phyloP scores from a whole-genome alignment of 2,329 filamentous ascomycete genomes.

The Pestalotiopsis sp. region DNA sequence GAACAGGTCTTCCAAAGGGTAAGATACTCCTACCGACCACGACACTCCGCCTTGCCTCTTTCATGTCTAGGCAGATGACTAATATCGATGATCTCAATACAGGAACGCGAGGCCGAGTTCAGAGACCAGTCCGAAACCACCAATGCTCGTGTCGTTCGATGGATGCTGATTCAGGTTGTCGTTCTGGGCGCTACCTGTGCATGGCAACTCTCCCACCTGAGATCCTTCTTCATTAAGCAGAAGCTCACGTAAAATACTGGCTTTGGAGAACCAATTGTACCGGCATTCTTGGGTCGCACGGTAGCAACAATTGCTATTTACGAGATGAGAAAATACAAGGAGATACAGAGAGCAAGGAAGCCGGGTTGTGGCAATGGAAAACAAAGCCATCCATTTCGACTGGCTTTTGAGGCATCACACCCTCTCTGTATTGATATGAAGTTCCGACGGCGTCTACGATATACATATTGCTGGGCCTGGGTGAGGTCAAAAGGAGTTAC shows the following conservation, averaged over 20 bases:
- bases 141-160: conserved; percentile 88
- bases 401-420: neutral
- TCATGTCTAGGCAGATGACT: neutral
- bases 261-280: neutral
- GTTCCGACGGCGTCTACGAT: conserved; percentile 5
- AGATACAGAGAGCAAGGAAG: neutral
- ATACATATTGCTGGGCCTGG: neutral
- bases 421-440: conserved; percentile 7
- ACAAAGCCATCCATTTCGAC: neutral
- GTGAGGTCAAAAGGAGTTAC: neutral
- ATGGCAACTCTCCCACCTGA: conserved; percentile 94
- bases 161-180: conserved; percentile 88
- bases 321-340: neutral
- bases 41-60: conserved; percentile 6
- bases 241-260: conserved; percentile 78
- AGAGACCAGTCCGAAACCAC: conserved; percentile 95
- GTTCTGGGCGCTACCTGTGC: conserved; percentile 87
- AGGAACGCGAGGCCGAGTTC: conserved; percentile 98
- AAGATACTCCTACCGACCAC: conserved; percentile 30
- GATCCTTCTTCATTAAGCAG: conserved; percentile 99
- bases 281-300: neutral
- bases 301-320: neutral
- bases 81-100: neutral
- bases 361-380: neutral
- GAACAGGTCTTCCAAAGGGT: conserved; percentile 98